Evolutionary conservation across 75 land plant species (phyloP), one percentile per base, ranked within the genome.

Genomic region (Pseudotsuga menziesii): DNA sequence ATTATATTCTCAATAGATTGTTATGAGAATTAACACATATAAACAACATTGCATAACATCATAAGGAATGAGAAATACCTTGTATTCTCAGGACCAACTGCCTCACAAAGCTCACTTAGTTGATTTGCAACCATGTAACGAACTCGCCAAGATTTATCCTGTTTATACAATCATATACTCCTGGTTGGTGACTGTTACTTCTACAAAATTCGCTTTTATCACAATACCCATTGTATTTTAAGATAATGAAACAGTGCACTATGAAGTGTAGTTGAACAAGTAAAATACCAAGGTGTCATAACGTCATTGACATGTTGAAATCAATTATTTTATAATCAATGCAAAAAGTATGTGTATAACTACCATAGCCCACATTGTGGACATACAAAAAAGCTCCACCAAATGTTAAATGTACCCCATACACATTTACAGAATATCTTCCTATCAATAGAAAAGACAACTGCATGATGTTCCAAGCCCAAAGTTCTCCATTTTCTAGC

Each of bases 91-190:
- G 90, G 79, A 58, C 90, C 90, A 52, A 88, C 88, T 8, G 90
- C 90, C 75, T 88, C 90, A 79, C 89, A 88, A 61, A 88, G 83
- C 76, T 88, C 90, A 76, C 87, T 86, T 36, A 88, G 77, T 74
- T 88, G 90, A 64, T 88, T 88, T 72, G 90, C 90, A 64, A 88
- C 90, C 89, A 88, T 88, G 78, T 86, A 88, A 56, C 90, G 85
- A 35, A 88, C 90, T 64, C 90, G 83, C 90, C 90, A 88, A 14
- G 90, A 88, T 70, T 88, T 88, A 58, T 88, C 90, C 90, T 88
- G 82, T 26, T 16, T 27, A 59, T 16, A 13, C 63, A 61, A n/a
- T 8, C 32, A 56, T 23, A 11, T 14, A 23, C 57, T 74, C 75
- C n/a, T 25, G n/a, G 8, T 52, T 16, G 61, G 35, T 17, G 4